Conservation (phyloP, 352 stramenopile genomes). For the Globisporangium barbulae region DNA sequence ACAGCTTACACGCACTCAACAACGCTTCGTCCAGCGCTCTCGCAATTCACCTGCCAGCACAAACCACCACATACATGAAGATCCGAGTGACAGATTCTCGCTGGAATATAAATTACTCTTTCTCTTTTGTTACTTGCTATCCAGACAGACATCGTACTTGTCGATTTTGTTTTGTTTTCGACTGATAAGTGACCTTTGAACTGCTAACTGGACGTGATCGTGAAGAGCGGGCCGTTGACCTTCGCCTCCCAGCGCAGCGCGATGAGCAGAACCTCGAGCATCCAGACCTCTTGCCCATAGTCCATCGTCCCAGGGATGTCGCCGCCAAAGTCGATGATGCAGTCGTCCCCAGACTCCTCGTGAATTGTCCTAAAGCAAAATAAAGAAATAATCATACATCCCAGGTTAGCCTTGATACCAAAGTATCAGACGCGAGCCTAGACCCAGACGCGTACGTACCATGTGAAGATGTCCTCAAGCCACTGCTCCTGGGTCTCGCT, state of each 20-base stretch:
- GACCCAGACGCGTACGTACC: conserved; percentile 21
- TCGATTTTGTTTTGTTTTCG: too few relatives aligned
- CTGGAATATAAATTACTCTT: neutral
- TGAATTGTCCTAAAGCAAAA: conserved; percentile 36
- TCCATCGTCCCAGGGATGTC: conserved; percentile 34
- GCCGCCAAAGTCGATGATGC: conserved; percentile 46
- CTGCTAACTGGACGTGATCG: conserved; percentile 7
- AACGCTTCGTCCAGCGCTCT: too few relatives aligned
- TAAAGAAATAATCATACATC: neutral
- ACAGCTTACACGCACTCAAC: too few relatives aligned
- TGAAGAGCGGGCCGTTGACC: conserved; percentile 41
- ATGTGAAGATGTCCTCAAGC: conserved; percentile 65
- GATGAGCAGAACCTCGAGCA: conserved; percentile 65
- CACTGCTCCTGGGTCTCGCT: conserved; percentile 23
- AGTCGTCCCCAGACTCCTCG: conserved; percentile 28
- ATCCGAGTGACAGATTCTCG: neutral
- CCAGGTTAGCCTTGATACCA: neutral
- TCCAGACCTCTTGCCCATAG: conserved; percentile 46
- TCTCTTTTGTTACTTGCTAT: neutral
- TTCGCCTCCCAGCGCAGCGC: conserved; percentile 54
- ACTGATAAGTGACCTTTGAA: too few relatives aligned
- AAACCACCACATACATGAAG: too few relatives aligned
- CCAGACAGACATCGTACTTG: too few relatives aligned
- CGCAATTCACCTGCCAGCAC: neutral
- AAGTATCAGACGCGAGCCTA: neutral